Evolutionary conservation across 352 stramenopile species (phyloP).

Genomic region (Phytophthora pisi): DNA sequence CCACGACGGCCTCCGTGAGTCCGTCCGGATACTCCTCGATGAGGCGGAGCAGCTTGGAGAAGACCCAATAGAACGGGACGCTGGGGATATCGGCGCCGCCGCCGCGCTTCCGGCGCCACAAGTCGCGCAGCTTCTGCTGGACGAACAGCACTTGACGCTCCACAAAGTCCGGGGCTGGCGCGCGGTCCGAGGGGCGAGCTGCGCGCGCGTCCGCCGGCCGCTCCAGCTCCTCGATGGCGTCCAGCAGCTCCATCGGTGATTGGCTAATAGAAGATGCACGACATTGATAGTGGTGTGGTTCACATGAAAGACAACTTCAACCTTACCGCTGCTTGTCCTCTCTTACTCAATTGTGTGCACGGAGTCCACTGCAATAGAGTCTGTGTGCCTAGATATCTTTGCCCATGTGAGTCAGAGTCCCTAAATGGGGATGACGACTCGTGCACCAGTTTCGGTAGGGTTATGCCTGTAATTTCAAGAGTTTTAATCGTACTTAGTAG

Average conservation of each 20-base stretch:
- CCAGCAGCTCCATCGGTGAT: conserved; percentile 58
- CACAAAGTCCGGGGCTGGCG: conserved; percentile 42
- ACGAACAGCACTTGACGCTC: conserved; percentile 50
- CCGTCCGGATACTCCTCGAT: conserved; percentile 74
- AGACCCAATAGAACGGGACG: conserved; percentile 63
- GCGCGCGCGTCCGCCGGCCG: neutral
- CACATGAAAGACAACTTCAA: conserved; percentile 4
- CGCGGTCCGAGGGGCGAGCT: neutral
- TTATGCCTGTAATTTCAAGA: no score
- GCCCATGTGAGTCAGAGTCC: no score
- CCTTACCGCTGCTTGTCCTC: neutral
- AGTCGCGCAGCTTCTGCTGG: conserved; percentile 43
- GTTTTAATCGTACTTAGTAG: no score
- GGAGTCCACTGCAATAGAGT: no score
- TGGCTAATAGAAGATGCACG: neutral
- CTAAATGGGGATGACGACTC: neutral
- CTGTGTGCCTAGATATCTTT: no score
- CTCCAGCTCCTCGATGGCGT: conserved; percentile 63
- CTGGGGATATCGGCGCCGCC: conserved; percentile 10
- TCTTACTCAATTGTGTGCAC: no score
- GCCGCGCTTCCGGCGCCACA: conserved; percentile 47
- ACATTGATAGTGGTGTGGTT: conserved; percentile 1
- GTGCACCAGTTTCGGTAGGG: no score
- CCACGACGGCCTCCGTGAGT: conserved; percentile 61
- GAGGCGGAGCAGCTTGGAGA: conserved; percentile 59